A percentile compares a stretch with the other conserved stretches of the same genome.
These are phyloP conservation scores for Xylariaceae sp. DNA, from an alignment of 2,329 filamentous ascomycete species.

Conservation along the genomic window DNA sequence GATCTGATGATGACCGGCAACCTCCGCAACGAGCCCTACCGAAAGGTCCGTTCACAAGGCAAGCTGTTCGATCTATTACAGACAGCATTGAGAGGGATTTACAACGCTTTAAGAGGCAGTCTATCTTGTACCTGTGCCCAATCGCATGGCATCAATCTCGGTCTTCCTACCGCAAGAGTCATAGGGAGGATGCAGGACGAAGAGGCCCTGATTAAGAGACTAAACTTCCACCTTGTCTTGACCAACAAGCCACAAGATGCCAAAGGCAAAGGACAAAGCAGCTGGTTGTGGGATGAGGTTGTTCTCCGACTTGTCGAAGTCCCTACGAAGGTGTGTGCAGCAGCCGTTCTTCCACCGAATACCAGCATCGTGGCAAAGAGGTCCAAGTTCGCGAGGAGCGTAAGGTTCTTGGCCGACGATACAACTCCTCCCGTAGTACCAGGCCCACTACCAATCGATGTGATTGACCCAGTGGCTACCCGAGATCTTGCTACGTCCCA, in stretches of 20 bases:
- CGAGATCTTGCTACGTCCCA: background rate
- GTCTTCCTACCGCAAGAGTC: conserved; percentile 15
- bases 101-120: conserved; percentile 32
- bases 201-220: conserved; percentile 20
- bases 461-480: background rate
- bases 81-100: conserved; percentile 31
- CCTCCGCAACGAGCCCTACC: conserved; percentile 30
- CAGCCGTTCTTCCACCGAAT: background rate
- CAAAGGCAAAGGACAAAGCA: conserved; percentile 13
- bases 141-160: conserved; percentile 30
- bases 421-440: background rate
- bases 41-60: conserved; percentile 26
- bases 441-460: background rate
- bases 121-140: conserved; percentile 30
- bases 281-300: conserved; percentile 26
- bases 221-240: conserved; percentile 18
- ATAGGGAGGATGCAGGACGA: conserved; percentile 28
- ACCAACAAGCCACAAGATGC: conserved; percentile 7
- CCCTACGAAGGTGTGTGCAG: conserved; percentile 1
- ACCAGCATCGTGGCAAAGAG: conserved; percentile 7
- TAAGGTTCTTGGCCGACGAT: conserved; percentile 4
- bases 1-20: conserved; percentile 30
- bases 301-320: conserved; percentile 13
- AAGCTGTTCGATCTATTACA: conserved; percentile 29
- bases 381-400: background rate